A percentile compares a stretch with the other conserved stretches of the same genome.
These are phyloP conservation scores for Harrya chromipes DNA, from an alignment of 768 basidiomycete genomes.

Conservation along the genomic window DNA sequence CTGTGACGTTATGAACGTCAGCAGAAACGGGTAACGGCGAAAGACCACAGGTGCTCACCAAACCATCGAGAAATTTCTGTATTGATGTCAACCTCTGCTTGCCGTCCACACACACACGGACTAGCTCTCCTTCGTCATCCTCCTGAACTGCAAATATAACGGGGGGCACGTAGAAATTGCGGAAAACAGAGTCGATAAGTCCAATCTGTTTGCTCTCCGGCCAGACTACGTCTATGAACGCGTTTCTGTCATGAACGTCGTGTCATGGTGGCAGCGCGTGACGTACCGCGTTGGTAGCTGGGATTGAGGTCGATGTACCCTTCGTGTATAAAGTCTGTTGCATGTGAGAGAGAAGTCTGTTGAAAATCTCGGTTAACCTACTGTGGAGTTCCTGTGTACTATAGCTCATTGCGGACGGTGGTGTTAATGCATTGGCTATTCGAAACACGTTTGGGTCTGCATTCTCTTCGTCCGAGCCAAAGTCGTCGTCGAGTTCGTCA, in stretches of 20 bases:
- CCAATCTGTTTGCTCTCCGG: slow-evolving; percentile 59
- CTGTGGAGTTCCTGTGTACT: slow-evolving; percentile 48
- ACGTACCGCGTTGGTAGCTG: slow-evolving; percentile 66
- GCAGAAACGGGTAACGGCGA: not conserved
- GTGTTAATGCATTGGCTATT: slow-evolving; percentile 40
- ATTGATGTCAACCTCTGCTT: slow-evolving; percentile 52
- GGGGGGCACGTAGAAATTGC: slow-evolving; percentile 53
- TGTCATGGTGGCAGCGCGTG: not conserved
- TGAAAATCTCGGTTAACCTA: slow-evolving; percentile 23
- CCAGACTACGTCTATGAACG: slow-evolving; percentile 69
- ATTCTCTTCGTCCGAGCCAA: slow-evolving; percentile 39
- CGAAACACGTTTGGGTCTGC: slow-evolving; percentile 41
- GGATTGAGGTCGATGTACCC: slow-evolving; percentile 70
- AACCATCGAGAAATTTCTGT: slow-evolving; percentile 46
- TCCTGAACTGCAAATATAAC: slow-evolving; percentile 45
- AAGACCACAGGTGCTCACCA: slow-evolving; percentile 25
- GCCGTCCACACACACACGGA: slow-evolving; percentile 49
- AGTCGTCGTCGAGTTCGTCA: slow-evolving; percentile 47
- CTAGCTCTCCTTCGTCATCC: slow-evolving; percentile 39
- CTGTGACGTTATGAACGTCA: slow-evolving; percentile 28
- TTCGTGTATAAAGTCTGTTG: slow-evolving; percentile 60
- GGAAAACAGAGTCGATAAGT: slow-evolving; percentile 49
- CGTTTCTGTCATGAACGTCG: slow-evolving; percentile 1
- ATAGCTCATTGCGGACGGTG: slow-evolving; percentile 39
- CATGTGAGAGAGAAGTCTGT: not conserved